Evolutionary conservation across 768 basidiomycete genomes (phyloP).

Genomic region (Mycena kentingensis): DNA sequence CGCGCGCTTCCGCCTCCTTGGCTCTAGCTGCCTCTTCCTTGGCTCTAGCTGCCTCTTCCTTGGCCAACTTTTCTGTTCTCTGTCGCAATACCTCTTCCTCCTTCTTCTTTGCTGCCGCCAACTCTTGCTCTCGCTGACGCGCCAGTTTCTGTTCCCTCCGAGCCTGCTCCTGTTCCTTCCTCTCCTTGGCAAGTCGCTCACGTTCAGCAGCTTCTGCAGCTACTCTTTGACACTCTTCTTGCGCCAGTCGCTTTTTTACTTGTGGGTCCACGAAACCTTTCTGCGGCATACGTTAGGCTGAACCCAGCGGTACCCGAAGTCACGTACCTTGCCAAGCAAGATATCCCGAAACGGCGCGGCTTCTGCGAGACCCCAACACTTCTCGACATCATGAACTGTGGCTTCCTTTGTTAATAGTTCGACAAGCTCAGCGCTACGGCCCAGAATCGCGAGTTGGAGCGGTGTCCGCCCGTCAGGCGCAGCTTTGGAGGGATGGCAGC

Average conservation of each 20-base stretch:
- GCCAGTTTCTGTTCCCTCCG: conserved; percentile 25
- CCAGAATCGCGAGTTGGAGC: conserved; percentile 38
- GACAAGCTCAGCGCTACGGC: conserved; percentile 31
- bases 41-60: neutral
- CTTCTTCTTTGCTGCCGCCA: conserved; percentile 11
- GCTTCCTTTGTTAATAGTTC: conserved; percentile 40
- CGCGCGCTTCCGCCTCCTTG: no score
- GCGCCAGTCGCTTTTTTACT: no score
- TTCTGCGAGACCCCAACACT: conserved; percentile 33
- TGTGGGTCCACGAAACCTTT: conserved; percentile 38
- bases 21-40: no score
- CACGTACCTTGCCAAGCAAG: conserved; percentile 34
- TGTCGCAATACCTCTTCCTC: conserved; percentile 1
- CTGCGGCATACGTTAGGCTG: conserved; percentile 19
- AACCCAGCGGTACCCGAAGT: neutral
- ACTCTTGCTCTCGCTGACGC: conserved; percentile 15
- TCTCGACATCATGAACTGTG: conserved; percentile 40
- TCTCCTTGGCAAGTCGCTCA: conserved; percentile 31
- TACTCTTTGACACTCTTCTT: conserved; percentile 23
- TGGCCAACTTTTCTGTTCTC: neutral
- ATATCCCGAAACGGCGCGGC: conserved; percentile 29
- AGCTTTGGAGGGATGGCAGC: conserved; percentile 40
- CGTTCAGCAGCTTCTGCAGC: conserved; percentile 32
- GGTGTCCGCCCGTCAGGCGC: conserved; percentile 37
- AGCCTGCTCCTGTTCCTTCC: conserved; percentile 31